A percentile compares a stretch with the other conserved stretches of the same genome.
phyloP scores from a whole-genome alignment of 257 asterid genomes.

The Gentiana straminea region DNA sequence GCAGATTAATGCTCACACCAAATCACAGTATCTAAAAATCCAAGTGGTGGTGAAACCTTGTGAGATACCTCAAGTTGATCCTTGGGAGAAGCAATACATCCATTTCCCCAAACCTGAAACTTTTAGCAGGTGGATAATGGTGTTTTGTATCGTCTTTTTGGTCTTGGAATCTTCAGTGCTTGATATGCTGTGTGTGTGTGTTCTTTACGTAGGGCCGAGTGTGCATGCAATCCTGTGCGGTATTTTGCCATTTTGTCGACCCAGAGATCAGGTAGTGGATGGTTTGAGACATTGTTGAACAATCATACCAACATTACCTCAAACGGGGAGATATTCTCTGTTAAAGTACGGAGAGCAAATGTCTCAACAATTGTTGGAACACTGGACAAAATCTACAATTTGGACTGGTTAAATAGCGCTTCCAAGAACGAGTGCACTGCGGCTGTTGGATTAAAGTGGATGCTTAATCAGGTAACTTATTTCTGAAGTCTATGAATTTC shows the following conservation, averaged over 20 bases:
- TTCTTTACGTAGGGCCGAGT: constrained; percentile 11
- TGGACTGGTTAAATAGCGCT: constrained; percentile 16
- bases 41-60: constrained; percentile 48
- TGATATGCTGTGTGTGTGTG: too few species aligned
- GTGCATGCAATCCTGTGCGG: constrained; percentile 16
- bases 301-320: constrained; percentile 14
- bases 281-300: constrained; percentile 19
- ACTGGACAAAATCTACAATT: constrained; percentile 13
- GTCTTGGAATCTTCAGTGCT: too few species aligned
- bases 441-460: constrained; percentile 21
- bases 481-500: constrained; percentile 7
- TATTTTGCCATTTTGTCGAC: constrained; percentile 10
- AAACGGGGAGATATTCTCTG: constrained; percentile 16
- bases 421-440: constrained; percentile 31
- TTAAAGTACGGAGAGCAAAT: constrained; percentile 25
- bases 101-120: constrained; percentile 80
- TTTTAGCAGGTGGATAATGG: too few species aligned
- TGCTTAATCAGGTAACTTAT: constrained; percentile 21
- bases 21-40: constrained; percentile 23
- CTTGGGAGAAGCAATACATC: constrained; percentile 44
- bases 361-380: constrained; percentile 54
- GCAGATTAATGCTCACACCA: constrained; percentile 40
- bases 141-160: too few species aligned
- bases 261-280: constrained; percentile 21
- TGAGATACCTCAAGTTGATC: constrained; percentile 29